Percentiles rank a stretch among this genome's conserved stretches.
Conservation (phyloP, 495 filamentous ascomycete genomes). For the Chaetomium cochliodes region DNA sequence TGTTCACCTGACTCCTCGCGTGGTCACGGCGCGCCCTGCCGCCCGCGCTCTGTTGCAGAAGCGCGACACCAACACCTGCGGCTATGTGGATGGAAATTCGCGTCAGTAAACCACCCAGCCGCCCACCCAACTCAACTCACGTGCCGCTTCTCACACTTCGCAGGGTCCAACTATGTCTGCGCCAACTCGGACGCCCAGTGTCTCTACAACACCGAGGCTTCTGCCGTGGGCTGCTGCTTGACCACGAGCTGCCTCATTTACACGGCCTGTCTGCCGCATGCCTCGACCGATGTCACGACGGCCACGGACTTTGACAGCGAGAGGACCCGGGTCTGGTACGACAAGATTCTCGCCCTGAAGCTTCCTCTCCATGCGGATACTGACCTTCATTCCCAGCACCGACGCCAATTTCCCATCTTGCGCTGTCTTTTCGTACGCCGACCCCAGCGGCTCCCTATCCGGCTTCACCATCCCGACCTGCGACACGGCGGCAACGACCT, state of each 20-base stretch:
- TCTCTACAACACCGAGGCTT: constrained; percentile 10
- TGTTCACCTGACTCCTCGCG: not conserved
- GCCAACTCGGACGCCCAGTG: constrained; percentile 5
- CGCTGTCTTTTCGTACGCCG: constrained; percentile 8
- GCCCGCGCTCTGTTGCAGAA: constrained; percentile 6
- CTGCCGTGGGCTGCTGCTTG: constrained; percentile 25
- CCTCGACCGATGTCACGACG: not conserved
- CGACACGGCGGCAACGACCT: not conserved
- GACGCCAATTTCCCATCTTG: constrained; percentile 4
- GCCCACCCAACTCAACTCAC: too few relatives aligned
- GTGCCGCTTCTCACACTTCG: not conserved
- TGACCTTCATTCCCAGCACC: constrained; percentile 2
- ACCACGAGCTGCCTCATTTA: not conserved
- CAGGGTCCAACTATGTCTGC: constrained; percentile 7
- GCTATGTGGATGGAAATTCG: constrained; percentile 4
- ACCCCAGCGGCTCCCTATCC: not conserved
- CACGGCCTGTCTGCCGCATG: constrained; percentile 11
- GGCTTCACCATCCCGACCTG: constrained; percentile 23
- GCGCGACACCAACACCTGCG: constrained; percentile 15
- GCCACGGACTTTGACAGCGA: constrained; percentile 10
- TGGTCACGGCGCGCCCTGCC: not conserved
- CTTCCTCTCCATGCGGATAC: not conserved
- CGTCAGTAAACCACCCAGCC: not conserved
- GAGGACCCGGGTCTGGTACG: constrained; percentile 23
- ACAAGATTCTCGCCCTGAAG: not conserved